Percentiles rank a stretch among this genome's conserved stretches.
phyloP scores from a whole-genome alignment of 306 rosid genomes.

The Luffa aegyptiaca region DNA sequence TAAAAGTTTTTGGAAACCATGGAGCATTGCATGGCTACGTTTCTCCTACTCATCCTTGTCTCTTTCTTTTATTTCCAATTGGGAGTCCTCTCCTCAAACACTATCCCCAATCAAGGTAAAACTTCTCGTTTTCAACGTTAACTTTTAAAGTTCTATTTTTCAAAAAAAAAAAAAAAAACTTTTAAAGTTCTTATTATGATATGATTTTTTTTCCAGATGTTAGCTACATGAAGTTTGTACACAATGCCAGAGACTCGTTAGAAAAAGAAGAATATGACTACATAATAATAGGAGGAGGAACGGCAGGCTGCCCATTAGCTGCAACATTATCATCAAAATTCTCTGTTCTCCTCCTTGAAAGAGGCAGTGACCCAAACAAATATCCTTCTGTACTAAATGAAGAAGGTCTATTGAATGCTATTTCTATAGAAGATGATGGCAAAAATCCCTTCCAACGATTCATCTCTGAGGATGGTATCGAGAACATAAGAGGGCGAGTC shows the following conservation, averaged over 20 bases:
- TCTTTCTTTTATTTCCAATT: neutral
- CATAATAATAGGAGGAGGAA: conserved; percentile 33
- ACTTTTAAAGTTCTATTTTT: too few relatives aligned
- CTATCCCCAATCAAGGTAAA: too few relatives aligned
- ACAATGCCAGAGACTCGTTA: conserved; percentile 2
- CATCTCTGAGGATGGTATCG: conserved; percentile 16
- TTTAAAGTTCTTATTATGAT: too few relatives aligned
- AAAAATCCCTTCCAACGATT: neutral
- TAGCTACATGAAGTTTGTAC: conserved; percentile 16
- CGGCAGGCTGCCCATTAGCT: conserved; percentile 28
- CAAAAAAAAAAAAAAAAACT: too few relatives aligned
- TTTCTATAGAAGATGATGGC: neutral
- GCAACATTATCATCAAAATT: conserved; percentile 21
- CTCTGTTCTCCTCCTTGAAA: conserved; percentile 19
- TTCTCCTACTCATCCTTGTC: neutral
- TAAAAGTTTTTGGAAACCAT: neutral
- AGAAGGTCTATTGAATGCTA: neutral
- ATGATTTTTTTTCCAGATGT: neutral
- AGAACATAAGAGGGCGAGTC: conserved; percentile 12
- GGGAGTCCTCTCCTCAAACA: too few relatives aligned
- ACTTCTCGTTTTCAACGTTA: too few relatives aligned
- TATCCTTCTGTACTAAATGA: neutral
- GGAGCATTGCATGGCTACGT: neutral
- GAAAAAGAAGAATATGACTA: conserved; percentile 17
- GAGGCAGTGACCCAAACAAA: conserved; percentile 15